Percentiles rank a stretch among this genome's conserved stretches.
Conservation (phyloP, 345 rosid genomes). For the Capsella bursapastoris region DNA sequence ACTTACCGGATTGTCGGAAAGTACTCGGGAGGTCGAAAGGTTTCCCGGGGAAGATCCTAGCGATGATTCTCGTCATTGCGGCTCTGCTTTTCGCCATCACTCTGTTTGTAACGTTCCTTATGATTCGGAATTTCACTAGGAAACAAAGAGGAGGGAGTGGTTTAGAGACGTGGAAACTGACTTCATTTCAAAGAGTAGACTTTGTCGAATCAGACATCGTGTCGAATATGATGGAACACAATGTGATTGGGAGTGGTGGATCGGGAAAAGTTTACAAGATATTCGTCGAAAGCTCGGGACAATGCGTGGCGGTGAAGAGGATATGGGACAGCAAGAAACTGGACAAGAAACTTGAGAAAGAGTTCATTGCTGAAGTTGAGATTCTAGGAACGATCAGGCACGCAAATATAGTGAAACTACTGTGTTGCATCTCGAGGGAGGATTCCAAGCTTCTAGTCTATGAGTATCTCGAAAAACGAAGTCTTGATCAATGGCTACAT, state of each 20-base stretch:
- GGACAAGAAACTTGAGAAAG: slow-evolving; percentile 68
- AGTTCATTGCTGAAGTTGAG: slow-evolving; percentile 79
- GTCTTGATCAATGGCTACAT: slow-evolving; percentile 90
- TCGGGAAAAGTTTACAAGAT: slow-evolving; percentile 85
- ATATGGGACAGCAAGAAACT: slow-evolving; percentile 63
- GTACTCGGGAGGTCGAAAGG: slow-evolving; percentile 36
- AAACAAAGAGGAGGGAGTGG: slow-evolving; percentile 44
- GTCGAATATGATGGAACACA: slow-evolving; percentile 67
- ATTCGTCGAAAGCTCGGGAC: slow-evolving; percentile 45
- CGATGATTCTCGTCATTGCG: slow-evolving; percentile 52
- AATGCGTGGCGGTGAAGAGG: slow-evolving; percentile 85
- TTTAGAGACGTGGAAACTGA: slow-evolving; percentile 76
- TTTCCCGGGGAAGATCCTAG: slow-evolving; percentile 54
- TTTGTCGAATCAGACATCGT: slow-evolving; percentile 67
- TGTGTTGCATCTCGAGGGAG: slow-evolving; percentile 86
- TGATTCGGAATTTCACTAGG: slow-evolving; percentile 53
- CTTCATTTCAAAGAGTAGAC: slow-evolving; percentile 73
- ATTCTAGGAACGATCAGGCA: slow-evolving; percentile 80
- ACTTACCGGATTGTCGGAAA: slow-evolving; percentile 61
- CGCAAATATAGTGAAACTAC: slow-evolving; percentile 76
- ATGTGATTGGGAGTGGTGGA: slow-evolving; percentile 89
- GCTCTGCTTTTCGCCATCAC: slow-evolving; percentile 44
- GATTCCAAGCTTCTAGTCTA: slow-evolving; percentile 90
- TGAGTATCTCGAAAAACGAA: slow-evolving; percentile 86
- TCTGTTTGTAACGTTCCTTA: slow-evolving; percentile 45